Evolutionary conservation across 1,139 yeast genomes (phyloP).

Genomic region (Candida tetrigidarum): DNA sequence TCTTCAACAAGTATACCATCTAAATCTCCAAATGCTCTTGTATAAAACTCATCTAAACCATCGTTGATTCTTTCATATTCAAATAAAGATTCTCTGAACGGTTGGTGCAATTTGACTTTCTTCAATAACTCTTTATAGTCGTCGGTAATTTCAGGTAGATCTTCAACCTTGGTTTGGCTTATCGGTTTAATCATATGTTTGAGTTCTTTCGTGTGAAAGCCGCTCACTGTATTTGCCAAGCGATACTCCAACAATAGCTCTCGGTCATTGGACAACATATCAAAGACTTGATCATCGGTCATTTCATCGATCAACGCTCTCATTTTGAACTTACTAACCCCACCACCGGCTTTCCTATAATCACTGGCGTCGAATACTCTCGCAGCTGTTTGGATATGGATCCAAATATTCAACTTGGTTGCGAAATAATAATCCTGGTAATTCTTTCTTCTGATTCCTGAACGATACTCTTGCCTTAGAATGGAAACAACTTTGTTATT

Average conservation of each 20-base stretch:
- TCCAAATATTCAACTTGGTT: constrained; percentile 33
- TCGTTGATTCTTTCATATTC: constrained; percentile 25
- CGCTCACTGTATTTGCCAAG: constrained; percentile 19
- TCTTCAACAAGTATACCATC: constrained; percentile 10
- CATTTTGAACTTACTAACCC: constrained; percentile 7
- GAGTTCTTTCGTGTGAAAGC: constrained; percentile 22
- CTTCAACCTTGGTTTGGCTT: constrained; percentile 10
- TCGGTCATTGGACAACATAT: constrained; percentile 20
- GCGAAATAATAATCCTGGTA: constrained; percentile 33
- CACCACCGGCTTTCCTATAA: constrained; percentile 15
- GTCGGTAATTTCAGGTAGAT: background rate
- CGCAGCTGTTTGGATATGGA: constrained; percentile 22
- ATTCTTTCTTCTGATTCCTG: constrained; percentile 24
- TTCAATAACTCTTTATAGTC: constrained; percentile 12
- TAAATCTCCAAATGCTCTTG: constrained; percentile 7
- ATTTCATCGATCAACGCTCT: constrained; percentile 15
- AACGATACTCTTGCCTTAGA: constrained; percentile 29
- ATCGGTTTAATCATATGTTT: constrained; percentile 17
- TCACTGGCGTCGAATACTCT: constrained; percentile 27
- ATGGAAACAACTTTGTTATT: constrained; percentile 29
- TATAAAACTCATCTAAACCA: constrained; percentile 8
- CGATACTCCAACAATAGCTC: constrained; percentile 23
- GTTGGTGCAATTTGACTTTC: constrained; percentile 27
- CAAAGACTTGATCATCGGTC: constrained; percentile 22
- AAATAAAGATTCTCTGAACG: constrained; percentile 32